Evolutionary conservation across 2,329 filamentous ascomycete species (phyloP), one percentile per base, ranked within the genome.

Genomic region (Sporothrix euskadiensis): DNA sequence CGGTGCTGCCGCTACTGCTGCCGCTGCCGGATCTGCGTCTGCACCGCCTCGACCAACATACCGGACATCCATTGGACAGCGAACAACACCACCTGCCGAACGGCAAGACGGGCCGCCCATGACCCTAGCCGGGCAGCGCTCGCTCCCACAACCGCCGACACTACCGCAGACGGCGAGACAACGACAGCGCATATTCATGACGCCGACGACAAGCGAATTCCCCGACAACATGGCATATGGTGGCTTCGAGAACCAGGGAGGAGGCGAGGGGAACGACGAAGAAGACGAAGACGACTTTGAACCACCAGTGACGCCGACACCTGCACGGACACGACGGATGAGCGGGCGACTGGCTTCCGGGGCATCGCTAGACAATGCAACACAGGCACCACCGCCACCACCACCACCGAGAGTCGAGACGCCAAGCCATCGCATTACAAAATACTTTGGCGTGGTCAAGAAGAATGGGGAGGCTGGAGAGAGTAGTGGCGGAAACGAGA

Each of bases 11-110:
- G 35, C 32, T 19, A 16, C n/a, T 9, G 52, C 61, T 26, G 26
- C 59, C 26, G 41, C 5, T 35, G 47, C 19, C 7, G 35, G 30
- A 1, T 26, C 49, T 26, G 10, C 49, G 3, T 41, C 59, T 47
- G 10, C 35, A 3, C 30, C 32, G 35, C 68, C 71, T 3, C 69
- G 30, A 5, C 69, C 74, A 14, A 74, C 75, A 9, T 75, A 70
- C 39, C 73, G 72, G 1, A 76, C 73, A 7, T 73, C 73, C 19
- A 75, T 76, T 14, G 75, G 74, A 19, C 76, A 72, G 12, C 71
- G 76, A 3, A 75, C 74, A 14, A 76, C 76, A n/a, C 76, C 76
- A 3, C 74, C 74, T n/a, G 61, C 54, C 3, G 74, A 76, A 44
- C 71, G 71, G 30, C 19, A 26, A 22, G 56, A 69, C n/a, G 56